Evolutionary conservation across 1,284 basidiomycete species (phyloP).

Genomic region (Pseudozyma hubeiensis): DNA sequence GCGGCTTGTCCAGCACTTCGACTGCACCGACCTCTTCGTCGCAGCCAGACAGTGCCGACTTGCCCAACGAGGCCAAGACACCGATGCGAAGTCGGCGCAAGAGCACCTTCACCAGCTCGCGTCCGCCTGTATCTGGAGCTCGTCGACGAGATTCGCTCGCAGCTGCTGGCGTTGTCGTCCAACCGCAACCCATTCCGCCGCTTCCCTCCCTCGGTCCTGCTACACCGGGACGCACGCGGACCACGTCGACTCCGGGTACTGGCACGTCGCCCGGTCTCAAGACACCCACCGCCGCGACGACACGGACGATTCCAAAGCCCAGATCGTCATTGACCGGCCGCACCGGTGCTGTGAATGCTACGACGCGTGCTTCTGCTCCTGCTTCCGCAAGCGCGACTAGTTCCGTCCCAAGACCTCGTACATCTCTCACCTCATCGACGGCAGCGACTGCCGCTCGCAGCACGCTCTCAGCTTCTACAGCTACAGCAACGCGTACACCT

Average conservation of each 20-base stretch:
- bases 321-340: constrained; percentile 25
- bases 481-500: not conserved
- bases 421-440: constrained; percentile 15
- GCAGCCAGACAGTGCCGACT: not conserved
- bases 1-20: constrained; percentile 1
- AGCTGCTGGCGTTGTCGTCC: constrained; percentile 15
- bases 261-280: constrained; percentile 16
- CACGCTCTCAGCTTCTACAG: constrained; percentile 1
- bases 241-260: not conserved
- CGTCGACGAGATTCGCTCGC: constrained; percentile 34
- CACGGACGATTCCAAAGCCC: constrained; percentile 20
- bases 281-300: constrained; percentile 22
- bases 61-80: constrained; percentile 23
- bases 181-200: constrained; percentile 25
- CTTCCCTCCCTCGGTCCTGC: constrained; percentile 26
- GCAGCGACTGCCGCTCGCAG: not conserved
- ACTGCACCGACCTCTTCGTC: not conserved
- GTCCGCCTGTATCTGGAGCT: constrained; percentile 40
- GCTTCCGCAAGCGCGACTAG: not conserved
- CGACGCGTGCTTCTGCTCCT: constrained; percentile 18
- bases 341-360: constrained; percentile 3
- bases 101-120: constrained; percentile 36
- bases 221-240: constrained; percentile 19
- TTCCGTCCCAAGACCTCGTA: constrained; percentile 19
- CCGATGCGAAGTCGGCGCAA: constrained; percentile 43